Evolutionary conservation across 192 early-diverging fungal species (phyloP).

Genomic region (Backusella luteola): DNA sequence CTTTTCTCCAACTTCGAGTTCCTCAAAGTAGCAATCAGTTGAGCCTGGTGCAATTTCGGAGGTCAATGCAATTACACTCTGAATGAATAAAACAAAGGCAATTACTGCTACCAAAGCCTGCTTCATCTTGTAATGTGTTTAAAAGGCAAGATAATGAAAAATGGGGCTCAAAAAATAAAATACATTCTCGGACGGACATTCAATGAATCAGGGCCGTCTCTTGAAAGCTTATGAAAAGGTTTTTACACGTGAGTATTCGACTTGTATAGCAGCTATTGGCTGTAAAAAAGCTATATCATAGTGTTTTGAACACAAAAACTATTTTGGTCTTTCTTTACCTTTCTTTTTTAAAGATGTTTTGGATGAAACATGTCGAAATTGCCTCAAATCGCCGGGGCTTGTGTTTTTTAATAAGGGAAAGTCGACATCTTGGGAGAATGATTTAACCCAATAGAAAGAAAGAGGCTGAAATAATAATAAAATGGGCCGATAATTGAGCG

Average conservation of each 20-base stretch:
- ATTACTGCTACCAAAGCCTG: background rate
- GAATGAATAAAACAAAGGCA: constrained; percentile 8
- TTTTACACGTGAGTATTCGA: background rate
- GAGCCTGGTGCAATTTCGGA: constrained; percentile 12
- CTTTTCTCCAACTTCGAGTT: constrained; percentile 54
- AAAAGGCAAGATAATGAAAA: background rate
- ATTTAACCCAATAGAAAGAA: too few relatives aligned
- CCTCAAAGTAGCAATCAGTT: constrained; percentile 66
- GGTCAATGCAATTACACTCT: constrained; percentile 6
- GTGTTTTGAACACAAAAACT: background rate
- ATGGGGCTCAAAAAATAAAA: background rate
- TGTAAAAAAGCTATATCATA: background rate
- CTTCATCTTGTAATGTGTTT: background rate
- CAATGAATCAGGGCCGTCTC: background rate
- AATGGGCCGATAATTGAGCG: too few relatives aligned
- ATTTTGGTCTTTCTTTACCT: background rate
- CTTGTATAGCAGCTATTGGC: background rate
- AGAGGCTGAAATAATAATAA: too few relatives aligned
- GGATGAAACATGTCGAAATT: background rate
- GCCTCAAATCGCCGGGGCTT: too few relatives aligned
- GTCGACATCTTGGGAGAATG: too few relatives aligned
- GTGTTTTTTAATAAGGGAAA: too few relatives aligned
- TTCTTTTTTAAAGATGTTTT: background rate
- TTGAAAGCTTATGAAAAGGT: background rate
- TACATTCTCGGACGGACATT: background rate